phyloP scores from a whole-genome alignment of 2,329 filamentous ascomycete genomes.

The Ciborinia camelliae region DNA sequence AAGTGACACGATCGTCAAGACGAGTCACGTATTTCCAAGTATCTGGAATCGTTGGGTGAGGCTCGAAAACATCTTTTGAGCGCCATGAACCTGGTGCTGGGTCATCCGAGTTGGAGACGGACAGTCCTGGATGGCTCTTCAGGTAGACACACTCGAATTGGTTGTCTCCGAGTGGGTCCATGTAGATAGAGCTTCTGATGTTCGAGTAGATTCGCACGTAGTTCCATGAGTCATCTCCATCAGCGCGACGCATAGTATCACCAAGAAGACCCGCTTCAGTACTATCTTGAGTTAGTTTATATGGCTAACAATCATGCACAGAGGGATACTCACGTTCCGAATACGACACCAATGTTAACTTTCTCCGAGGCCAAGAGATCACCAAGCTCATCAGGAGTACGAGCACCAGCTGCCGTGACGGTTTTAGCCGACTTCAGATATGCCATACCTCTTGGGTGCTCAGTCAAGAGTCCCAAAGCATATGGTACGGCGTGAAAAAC shows the following conservation, averaged over 20 bases:
- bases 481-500: constrained; percentile 45
- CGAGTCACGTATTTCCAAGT: constrained; percentile 47
- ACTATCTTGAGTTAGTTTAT: not conserved
- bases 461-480: constrained; percentile 58
- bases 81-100: constrained; percentile 44
- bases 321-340: constrained; percentile 41
- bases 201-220: constrained; percentile 45
- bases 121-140: constrained; percentile 42
- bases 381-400: constrained; percentile 57
- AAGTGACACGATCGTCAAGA: constrained; percentile 45
- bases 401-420: constrained; percentile 56
- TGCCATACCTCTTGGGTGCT: constrained; percentile 53
- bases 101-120: constrained; percentile 42
- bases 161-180: constrained; percentile 35
- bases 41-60: constrained; percentile 42
- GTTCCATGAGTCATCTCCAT: constrained; percentile 57
- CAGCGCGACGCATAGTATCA: constrained; percentile 49
- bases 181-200: constrained; percentile 22
- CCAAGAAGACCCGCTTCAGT: constrained; percentile 61
- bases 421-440: constrained; percentile 46
- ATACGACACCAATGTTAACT: constrained; percentile 53
- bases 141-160: constrained; percentile 36
- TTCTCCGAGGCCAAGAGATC: constrained; percentile 50
- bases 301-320: not conserved
- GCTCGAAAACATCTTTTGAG: constrained; percentile 45